Percentiles rank a stretch among this genome's conserved stretches.
Evolutionary conservation across 2,329 filamentous ascomycete species (phyloP).

Genomic region (Pyrenophora tritici-repentis): DNA sequence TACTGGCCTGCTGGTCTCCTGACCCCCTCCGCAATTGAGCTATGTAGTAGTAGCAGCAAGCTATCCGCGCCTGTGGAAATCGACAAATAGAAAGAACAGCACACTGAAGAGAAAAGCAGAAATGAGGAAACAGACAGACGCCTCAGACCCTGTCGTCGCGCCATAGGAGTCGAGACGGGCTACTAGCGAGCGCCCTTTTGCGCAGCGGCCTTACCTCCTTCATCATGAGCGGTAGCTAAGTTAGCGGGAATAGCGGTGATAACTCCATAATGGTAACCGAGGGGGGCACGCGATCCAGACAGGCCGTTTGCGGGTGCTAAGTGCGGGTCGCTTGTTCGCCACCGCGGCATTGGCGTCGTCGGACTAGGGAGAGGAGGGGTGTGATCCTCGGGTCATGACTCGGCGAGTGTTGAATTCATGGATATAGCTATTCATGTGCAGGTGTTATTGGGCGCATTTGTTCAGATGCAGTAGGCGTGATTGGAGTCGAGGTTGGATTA

Average conservation of each 20-base stretch:
- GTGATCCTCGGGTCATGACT: too few species aligned
- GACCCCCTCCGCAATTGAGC: too few species aligned
- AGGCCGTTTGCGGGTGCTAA: background rate
- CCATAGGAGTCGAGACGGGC: conserved; percentile 3
- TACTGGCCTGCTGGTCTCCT: too few species aligned
- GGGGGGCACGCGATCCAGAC: background rate
- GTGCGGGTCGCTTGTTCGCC: background rate
- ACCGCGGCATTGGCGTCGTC: too few species aligned
- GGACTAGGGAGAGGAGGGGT: too few species aligned
- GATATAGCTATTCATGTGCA: background rate
- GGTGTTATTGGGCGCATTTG: too few species aligned
- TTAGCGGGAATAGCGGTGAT: conserved; percentile 12
- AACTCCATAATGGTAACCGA: background rate
- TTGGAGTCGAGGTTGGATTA: too few species aligned
- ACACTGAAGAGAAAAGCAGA: background rate
- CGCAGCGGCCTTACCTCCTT: conserved; percentile 4
- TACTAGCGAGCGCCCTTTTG: conserved; percentile 6
- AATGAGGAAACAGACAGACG: background rate
- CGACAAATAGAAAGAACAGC: background rate
- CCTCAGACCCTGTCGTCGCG: background rate
- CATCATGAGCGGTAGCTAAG: background rate
- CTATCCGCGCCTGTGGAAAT: background rate
- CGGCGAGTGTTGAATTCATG: background rate
- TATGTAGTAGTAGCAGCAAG: too few species aligned
- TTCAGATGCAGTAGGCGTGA: too few species aligned